Evolutionary conservation across 1,139 yeast species (phyloP).

Genomic region (Pichia sp.): DNA sequence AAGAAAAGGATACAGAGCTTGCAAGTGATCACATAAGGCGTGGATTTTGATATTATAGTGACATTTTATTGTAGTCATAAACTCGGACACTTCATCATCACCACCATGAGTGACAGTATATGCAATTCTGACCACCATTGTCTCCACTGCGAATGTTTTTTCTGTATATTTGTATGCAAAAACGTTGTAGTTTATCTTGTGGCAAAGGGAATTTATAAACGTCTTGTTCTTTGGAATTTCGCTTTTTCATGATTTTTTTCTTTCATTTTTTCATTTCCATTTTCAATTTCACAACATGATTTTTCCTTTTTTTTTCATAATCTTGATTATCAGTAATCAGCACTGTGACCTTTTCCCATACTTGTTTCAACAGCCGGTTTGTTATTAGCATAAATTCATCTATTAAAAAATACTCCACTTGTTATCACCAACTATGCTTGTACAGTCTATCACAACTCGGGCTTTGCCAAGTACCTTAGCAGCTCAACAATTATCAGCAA

Average conservation of each 20-base stretch:
- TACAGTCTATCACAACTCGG: slow-evolving; percentile 1
- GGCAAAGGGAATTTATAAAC: neutral
- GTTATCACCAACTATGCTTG: neutral
- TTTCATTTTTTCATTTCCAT: neutral
- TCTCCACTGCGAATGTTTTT: neutral
- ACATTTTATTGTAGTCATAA: slow-evolving; percentile 2
- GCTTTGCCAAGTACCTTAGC: slow-evolving; percentile 3
- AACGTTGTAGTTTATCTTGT: neutral
- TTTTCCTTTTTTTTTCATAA: neutral
- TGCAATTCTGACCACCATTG: neutral
- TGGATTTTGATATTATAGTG: neutral
- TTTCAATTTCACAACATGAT: neutral
- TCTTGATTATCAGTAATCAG: neutral
- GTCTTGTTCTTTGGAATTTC: neutral
- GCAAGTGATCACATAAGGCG: neutral
- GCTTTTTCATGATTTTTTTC: neutral
- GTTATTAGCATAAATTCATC: neutral
- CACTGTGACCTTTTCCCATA: neutral
- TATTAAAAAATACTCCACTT: neutral
- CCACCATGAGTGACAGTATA: neutral
- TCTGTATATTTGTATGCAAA: neutral
- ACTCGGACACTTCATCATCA: slow-evolving; percentile 4
- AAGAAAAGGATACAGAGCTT: slow-evolving; percentile 2
- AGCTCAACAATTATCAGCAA: neutral
- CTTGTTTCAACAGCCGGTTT: neutral